Percentiles rank a stretch among this genome's conserved stretches.
Evolutionary conservation across 352 stramenopile species (phyloP).

Genomic region (Phytophthora podocarpi): DNA sequence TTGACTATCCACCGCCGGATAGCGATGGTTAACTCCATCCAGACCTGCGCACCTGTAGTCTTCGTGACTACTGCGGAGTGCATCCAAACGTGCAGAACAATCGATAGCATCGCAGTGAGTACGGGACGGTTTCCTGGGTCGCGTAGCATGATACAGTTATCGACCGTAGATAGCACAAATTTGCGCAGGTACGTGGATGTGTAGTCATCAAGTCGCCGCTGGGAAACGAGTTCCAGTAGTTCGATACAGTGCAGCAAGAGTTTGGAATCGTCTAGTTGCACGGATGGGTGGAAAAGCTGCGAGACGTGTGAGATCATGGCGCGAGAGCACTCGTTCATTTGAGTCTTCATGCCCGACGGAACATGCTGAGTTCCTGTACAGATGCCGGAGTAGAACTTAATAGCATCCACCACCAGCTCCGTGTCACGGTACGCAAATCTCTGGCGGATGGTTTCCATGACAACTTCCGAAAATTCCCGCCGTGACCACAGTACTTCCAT

Average conservation of each 20-base stretch:
- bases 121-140: constrained; percentile 66
- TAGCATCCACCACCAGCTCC: constrained; percentile 83
- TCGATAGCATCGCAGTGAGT: constrained; percentile 78
- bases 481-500: constrained; percentile 84
- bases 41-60: constrained; percentile 64
- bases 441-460: constrained; percentile 89
- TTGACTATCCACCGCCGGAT: constrained; percentile 83
- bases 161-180: constrained; percentile 85
- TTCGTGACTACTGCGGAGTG: constrained; percentile 70
- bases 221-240: constrained; percentile 83
- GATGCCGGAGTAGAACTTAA: constrained; percentile 89
- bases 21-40: constrained; percentile 81
- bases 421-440: constrained; percentile 86
- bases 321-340: constrained; percentile 83
- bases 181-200: constrained; percentile 87
- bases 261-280: constrained; percentile 83
- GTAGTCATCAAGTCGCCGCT: constrained; percentile 83
- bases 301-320: constrained; percentile 90
- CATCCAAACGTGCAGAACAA: constrained; percentile 89
- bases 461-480: constrained; percentile 81
- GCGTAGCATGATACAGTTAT: constrained; percentile 78
- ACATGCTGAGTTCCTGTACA: constrained; percentile 80
- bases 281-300: constrained; percentile 86
- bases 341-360: constrained; percentile 73
- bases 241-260: constrained; percentile 88